Evolutionary conservation across 148 eudicot species (phyloP).

Genomic region (Amaranthus hypochondriacus): DNA sequence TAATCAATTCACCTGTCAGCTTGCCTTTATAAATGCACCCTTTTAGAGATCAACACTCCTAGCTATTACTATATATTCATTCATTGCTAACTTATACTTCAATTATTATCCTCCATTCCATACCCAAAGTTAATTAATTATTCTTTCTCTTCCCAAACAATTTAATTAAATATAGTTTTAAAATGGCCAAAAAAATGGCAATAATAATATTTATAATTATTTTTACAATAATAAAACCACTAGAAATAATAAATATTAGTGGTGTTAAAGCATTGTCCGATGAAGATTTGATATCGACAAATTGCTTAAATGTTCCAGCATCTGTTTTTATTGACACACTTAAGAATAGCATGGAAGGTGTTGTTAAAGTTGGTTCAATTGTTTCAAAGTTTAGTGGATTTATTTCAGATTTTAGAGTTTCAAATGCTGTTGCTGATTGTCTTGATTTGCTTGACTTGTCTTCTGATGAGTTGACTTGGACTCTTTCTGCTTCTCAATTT

Average conservation of each 20-base stretch:
- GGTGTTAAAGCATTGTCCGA: conserved; percentile 3
- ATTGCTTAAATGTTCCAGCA: conserved; percentile 45
- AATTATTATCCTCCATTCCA: not conserved
- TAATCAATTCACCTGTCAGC: conserved; percentile 15
- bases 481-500: conserved; percentile 57
- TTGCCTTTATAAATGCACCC: conserved; percentile 20
- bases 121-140: too few species aligned
- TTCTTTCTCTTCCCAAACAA: not conserved
- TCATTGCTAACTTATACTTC: conserved; percentile 4
- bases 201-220: not conserved
- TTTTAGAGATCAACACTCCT: not conserved
- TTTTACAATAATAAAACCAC: not conserved
- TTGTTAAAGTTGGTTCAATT: conserved; percentile 37
- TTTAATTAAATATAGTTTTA: not conserved
- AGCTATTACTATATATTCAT: conserved; percentile 15
- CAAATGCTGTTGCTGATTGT: conserved; percentile 68
- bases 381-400: conserved; percentile 34
- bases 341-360: conserved; percentile 40
- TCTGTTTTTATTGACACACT: conserved; percentile 43
- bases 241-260: not conserved
- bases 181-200: conserved; percentile 13
- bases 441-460: conserved; percentile 72
- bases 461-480: conserved; percentile 43
- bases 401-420: conserved; percentile 54
- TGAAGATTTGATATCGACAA: conserved; percentile 14